Percentiles rank a stretch among this genome's conserved stretches.
phyloP scores from a whole-genome alignment of 352 stramenopile species.

The Globisporangium viniferum region DNA sequence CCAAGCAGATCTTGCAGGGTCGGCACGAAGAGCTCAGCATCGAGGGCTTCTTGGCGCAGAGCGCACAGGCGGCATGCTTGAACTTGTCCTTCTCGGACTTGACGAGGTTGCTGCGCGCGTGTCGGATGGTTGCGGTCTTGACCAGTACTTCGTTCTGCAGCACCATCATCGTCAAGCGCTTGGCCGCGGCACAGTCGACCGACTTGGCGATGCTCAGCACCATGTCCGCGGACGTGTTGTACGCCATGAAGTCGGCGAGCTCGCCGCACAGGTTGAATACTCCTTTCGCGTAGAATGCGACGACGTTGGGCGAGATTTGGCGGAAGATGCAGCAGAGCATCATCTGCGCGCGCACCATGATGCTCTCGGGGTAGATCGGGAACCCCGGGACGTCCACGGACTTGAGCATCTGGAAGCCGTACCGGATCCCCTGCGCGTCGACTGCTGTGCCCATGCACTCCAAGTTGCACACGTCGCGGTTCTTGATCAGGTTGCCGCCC shows the following conservation, averaged over 20 bases:
- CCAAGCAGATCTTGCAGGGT: slow-evolving; percentile 38
- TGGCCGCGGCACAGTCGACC: slow-evolving; percentile 35
- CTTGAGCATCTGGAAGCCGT: slow-evolving; percentile 46
- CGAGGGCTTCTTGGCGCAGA: slow-evolving; percentile 18
- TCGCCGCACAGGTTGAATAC: slow-evolving; percentile 49
- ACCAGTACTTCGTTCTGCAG: slow-evolving; percentile 14
- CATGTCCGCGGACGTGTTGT: slow-evolving; percentile 37
- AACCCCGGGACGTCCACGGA: slow-evolving; percentile 44
- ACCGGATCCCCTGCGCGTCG: slow-evolving; percentile 25
- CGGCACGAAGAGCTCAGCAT: slow-evolving; percentile 27
- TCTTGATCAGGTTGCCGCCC: slow-evolving; percentile 30
- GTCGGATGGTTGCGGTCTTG: background rate
- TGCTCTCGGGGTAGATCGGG: slow-evolving; percentile 26
- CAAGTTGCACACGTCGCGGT: slow-evolving; percentile 45
- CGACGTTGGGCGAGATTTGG: slow-evolving; percentile 28
- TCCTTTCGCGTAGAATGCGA: slow-evolving; percentile 51
- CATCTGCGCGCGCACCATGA: slow-evolving; percentile 39
- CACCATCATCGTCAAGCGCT: slow-evolving; percentile 40
- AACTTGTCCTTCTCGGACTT: slow-evolving; percentile 6
- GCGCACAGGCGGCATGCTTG: slow-evolving; percentile 9
- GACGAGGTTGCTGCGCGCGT: background rate
- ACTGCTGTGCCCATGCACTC: slow-evolving; percentile 40
- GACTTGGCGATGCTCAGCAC: slow-evolving; percentile 34
- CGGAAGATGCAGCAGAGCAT: slow-evolving; percentile 63
- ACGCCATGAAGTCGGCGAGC: slow-evolving; percentile 36